phyloP scores from a whole-genome alignment of 2,329 filamentous ascomycete genomes.

The Trichoderma hamatum region DNA sequence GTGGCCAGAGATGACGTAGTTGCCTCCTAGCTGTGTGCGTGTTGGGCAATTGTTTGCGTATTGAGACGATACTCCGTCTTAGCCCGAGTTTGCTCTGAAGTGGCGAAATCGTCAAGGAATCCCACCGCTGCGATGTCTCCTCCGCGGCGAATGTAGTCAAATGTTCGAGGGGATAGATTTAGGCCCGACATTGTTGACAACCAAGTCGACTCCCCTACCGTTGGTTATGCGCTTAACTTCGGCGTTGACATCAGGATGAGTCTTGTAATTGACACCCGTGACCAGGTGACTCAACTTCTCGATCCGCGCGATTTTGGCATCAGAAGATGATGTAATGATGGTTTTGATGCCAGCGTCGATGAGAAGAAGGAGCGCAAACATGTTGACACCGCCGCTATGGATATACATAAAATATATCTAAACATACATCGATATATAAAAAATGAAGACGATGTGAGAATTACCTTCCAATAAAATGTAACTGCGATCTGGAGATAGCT shows the following conservation, averaged over 20 bases:
- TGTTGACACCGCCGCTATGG: not conserved
- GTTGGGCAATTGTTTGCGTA: not conserved
- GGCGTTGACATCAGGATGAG: not conserved
- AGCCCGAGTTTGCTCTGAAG: not conserved
- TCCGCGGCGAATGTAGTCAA: not conserved
- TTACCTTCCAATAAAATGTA: constrained; percentile 1
- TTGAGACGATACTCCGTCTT: not conserved
- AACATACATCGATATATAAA: not conserved
- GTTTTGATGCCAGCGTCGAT: constrained; percentile 3
- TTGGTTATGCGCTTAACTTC: constrained; percentile 1
- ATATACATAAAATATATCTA: not conserved
- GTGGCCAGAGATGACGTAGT: constrained; percentile 14
- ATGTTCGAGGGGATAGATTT: not conserved
- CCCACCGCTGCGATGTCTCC: not conserved
- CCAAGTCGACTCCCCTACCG: not conserved
- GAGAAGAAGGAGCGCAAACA: constrained; percentile 7
- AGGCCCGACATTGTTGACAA: not conserved
- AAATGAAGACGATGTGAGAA: too few species aligned
- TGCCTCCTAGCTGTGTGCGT: not conserved
- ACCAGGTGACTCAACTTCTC: not conserved
- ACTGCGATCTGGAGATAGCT: not conserved
- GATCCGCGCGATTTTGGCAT: not conserved
- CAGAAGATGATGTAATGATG: constrained; percentile 1
- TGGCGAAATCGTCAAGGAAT: not conserved
- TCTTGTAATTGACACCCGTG: not conserved